These are phyloP conservation scores for Aspergillus ochraceus DNA, from an alignment of 2,329 filamentous ascomycete species.

Conservation along the genomic window DNA sequence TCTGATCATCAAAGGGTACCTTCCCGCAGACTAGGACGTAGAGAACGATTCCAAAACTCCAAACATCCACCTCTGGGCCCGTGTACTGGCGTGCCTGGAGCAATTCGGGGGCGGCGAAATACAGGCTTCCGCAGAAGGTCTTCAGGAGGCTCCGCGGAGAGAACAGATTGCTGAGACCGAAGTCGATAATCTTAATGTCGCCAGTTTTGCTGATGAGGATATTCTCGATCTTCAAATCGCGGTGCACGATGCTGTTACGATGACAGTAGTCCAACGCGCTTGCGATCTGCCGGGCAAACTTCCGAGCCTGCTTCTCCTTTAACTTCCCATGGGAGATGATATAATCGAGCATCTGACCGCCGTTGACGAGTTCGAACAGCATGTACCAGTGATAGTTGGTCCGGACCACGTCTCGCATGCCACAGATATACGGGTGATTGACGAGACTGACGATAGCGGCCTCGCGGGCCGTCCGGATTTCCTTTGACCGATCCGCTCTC, in stretches of 20 bases:
- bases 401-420: constrained; percentile 89
- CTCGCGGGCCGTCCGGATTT: constrained; percentile 90
- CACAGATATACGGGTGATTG: constrained; percentile 93
- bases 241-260: constrained; percentile 95
- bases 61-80: constrained; percentile 94
- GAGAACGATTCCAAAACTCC: constrained; percentile 98
- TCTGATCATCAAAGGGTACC: constrained; percentile 97
- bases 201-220: constrained; percentile 98
- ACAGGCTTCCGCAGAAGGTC: constrained; percentile 96
- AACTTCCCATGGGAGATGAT: constrained; percentile 97
- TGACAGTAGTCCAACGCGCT: constrained; percentile 97
- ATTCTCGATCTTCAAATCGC: constrained; percentile 98
- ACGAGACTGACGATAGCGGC: constrained; percentile 94
- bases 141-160: constrained; percentile 81
- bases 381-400: constrained; percentile 99
- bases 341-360: constrained; percentile 98
- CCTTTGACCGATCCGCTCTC: constrained; percentile 91
- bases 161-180: constrained; percentile 95
- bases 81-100: constrained; percentile 93
- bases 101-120: constrained; percentile 94
- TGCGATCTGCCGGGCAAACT: constrained; percentile 95
- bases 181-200: constrained; percentile 99
- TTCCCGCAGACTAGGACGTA: constrained; percentile 97
- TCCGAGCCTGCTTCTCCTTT: constrained; percentile 97
- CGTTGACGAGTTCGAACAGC: constrained; percentile 98